Base-by-base conservation (phyloP, 345 rosid species). In the Rhodamnia rubescens region DNA sequence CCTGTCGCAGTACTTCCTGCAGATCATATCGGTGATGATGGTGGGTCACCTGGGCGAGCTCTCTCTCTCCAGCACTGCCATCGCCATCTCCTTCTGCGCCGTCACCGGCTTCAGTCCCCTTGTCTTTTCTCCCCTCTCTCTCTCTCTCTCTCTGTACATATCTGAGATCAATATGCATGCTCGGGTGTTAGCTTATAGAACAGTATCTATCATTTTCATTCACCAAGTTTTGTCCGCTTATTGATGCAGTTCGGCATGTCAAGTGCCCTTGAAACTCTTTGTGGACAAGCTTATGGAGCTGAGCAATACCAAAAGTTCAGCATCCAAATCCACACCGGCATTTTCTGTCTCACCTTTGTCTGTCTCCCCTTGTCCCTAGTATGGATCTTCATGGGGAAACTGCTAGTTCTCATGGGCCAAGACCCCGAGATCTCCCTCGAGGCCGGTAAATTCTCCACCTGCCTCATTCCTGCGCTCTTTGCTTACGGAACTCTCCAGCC, bases 271-370 rank as follows among this genome's bases (percentile, higher is more conserved):
- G 98, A 97, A 88, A 97, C 98, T 47, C 75, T 97, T 64, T 90
- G 94, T 83, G 98, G 99, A 7, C 98, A 95, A 93, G 94, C 95
- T 5, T 89, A 91, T 85, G 98, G 93, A 87, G 93, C 92, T 24
- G 82, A 86, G 74, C 91, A 91, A 61, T 91, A 91, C 83, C 84
- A 69, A 3, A 89, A 83, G 61, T 82, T 91, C 11, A 90, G 92
- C 58, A 85, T 53, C 81, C 91, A 90, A 85, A 87, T 91, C 26
- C 86, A 90, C 42, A 86, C 92, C 21, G 93, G 89, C 4, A 90
- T 90, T 51, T 49, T 90, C 87, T 90, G 88, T 11, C 86, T 89
- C 20, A 21, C 74, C 22, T 4, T 91, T 29, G 88, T 81, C 53
- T 90, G 90, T 3, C 52, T 90, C 32, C 91, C 92, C 29, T 26